phyloP scores from a whole-genome alignment of 163 green algal genomes.

The Chlamydomonas reinhardtii region DNA sequence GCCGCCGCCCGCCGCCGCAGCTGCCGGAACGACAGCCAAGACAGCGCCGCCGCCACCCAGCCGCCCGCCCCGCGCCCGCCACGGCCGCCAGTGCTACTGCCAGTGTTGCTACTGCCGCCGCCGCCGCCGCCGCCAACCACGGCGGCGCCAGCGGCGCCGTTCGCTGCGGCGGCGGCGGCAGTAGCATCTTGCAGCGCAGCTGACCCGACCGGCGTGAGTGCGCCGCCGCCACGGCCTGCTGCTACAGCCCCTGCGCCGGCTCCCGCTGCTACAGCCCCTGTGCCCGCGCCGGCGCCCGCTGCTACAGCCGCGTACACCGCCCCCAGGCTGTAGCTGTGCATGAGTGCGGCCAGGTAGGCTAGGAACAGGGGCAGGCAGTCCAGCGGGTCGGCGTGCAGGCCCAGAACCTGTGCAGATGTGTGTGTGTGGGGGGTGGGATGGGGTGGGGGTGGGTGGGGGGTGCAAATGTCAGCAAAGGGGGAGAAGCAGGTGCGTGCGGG shows the following conservation, averaged over 20 bases:
- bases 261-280: background rate
- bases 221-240: background rate
- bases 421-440: background rate
- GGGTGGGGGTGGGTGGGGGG: too few species aligned
- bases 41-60: background rate
- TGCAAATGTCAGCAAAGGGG: too few species aligned
- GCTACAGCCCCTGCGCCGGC: background rate
- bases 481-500: too few species aligned
- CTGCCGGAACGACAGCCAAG: background rate
- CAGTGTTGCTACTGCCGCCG: too few species aligned
- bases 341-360: slow-evolving; percentile 79
- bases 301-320: slow-evolving; percentile 4
- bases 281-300: background rate
- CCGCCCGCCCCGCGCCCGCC: too few species aligned
- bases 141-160: too few species aligned
- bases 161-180: too few species aligned
- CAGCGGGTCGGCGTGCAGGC: slow-evolving; percentile 68
- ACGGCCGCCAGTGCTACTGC: background rate
- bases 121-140: background rate
- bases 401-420: slow-evolving; percentile 65
- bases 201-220: too few species aligned
- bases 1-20: background rate
- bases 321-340: slow-evolving; percentile 73
- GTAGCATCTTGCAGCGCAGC: too few species aligned
- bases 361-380: slow-evolving; percentile 75